Evolutionary conservation across 345 rosid species (phyloP), one percentile per base, ranked within the genome.

Genomic region (Cardamine resedifolia): DNA sequence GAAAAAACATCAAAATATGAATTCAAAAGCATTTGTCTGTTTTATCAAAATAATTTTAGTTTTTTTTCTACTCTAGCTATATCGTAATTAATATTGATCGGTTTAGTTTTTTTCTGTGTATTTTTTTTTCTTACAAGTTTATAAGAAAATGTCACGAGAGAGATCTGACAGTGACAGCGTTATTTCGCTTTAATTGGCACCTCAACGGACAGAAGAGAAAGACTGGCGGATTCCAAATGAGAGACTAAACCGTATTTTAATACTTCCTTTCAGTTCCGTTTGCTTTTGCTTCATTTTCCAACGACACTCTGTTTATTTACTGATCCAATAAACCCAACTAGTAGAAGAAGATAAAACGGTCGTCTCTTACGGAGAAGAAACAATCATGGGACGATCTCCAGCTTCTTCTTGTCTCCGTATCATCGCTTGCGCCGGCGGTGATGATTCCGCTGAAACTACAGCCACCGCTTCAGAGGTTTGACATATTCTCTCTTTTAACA

Each of bases 401-500:
- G 80, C 76, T 52, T 84, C 72, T 51, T 84, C 94, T 50, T 92
- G 98, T 82, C 82, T 92, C 75, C 89, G 87, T 21, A 81, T 91
- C 78, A 88, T 89, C 58, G 66, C 88, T 16, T 92, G 98, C 75
- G 82, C 90, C 14, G 58, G 92, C 57, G 84, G 80, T 72, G 84
- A 94, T 6, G 78, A 82, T 38, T 36, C 76, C 7, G 71, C 83
- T 53, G 94, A 88, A 16, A 71, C 81, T 63, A 85, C 78, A 9
- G 21, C 76, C 19, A 85, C 71, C n/a, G 64, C 78, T 18, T 24
- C 79, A 0, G 85, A 89, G 80, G 82, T 79, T 65, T 72, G 0
- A 14, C 50, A 31, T 58, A 28, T 44, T 43, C 50, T 68, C 7
- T 31, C 11, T 15, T 14, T 6, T 20, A 16, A 6, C 15, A 14